Evolutionary conservation across 2,329 filamentous ascomycete genomes (phyloP).

Genomic region (Sclerotinia spermophila): DNA sequence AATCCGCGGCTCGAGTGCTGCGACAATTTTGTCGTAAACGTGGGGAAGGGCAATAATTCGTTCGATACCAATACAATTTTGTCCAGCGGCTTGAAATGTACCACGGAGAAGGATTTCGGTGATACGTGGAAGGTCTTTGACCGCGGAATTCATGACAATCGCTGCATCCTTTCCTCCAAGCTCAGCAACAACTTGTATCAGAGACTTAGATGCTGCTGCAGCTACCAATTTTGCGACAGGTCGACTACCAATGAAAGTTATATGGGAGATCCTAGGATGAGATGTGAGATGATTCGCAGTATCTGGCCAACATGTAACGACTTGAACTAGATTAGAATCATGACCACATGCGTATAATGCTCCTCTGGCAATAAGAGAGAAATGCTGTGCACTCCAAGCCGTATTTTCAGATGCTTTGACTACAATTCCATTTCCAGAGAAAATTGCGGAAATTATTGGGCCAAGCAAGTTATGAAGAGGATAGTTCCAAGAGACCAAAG

Average conservation of each 20-base stretch:
- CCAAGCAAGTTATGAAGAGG: slow-evolving; percentile 93
- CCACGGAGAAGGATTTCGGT: slow-evolving; percentile 83
- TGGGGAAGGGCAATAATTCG: slow-evolving; percentile 76
- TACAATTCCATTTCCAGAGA: slow-evolving; percentile 85
- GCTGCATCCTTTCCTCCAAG: slow-evolving; percentile 94
- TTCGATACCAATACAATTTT: slow-evolving; percentile 98
- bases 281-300: slow-evolving; percentile 78
- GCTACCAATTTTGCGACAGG: slow-evolving; percentile 85
- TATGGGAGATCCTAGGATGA: slow-evolving; percentile 77
- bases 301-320: slow-evolving; percentile 81
- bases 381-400: slow-evolving; percentile 86
- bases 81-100: slow-evolving; percentile 90
- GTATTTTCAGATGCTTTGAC: slow-evolving; percentile 96
- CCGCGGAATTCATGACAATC: slow-evolving; percentile 74
- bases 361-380: slow-evolving; percentile 70
- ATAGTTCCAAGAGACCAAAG: slow-evolving; percentile 96
- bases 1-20: slow-evolving; percentile 69
- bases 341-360: slow-evolving; percentile 82
- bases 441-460: slow-evolving; percentile 84
- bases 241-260: slow-evolving; percentile 94
- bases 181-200: slow-evolving; percentile 89
- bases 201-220: slow-evolving; percentile 73
- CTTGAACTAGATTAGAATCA: slow-evolving; percentile 76
- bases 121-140: slow-evolving; percentile 64
- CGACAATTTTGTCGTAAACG: slow-evolving; percentile 71